Evolutionary conservation across 1,139 yeast species (phyloP), one percentile per base, ranked within the genome.

Genomic region (Pichia sp.): DNA sequence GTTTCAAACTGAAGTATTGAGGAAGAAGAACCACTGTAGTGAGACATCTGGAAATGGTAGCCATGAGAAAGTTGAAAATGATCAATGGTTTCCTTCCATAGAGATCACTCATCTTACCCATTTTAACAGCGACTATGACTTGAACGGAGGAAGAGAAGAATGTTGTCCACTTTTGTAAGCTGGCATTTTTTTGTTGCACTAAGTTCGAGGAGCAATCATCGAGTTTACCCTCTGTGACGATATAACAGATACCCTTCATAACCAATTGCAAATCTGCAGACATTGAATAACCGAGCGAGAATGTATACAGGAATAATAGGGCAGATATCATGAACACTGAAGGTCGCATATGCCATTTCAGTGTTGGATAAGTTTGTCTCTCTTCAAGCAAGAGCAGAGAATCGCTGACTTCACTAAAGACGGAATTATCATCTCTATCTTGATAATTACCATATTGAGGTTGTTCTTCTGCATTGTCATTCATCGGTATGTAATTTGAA

Each of bases 31-130:
- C 46, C n/a, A 55, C 38, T 41, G 64, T 48, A 35, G 55, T 48
- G 2, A 60, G 33, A 3, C 53, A 11, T 36, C 56, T 54, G 1
- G 66, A 60, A 8, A 55, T 4, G 11, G 64, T 30, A 3, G 59
- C 40, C 14, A 62, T 40, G 3, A 46, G 17, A 3, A 58, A 48
- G 16, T 64, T 51, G 39, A 63, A 60, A 5, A 68, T 30, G 6
- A 69, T 45, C 15, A 77, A 44, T 23, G 74, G 61, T 42, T 65
- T 72, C 32, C 93, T 61, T 0, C 94, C 94, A 41, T 68, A 63
- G 29, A 68, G 60, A 55, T 83, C 93, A 5, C 85, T 74, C 23
- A 74, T 50, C n/a, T 72, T 69, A 0, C 86, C 85, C 10, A 76
- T 52, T 44, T 69, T 67, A 4, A 69, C 67, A 43, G 67, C 57